phyloP scores from a whole-genome alignment of 2,329 filamentous ascomycete genomes.

The Cordyceps farinosa region DNA sequence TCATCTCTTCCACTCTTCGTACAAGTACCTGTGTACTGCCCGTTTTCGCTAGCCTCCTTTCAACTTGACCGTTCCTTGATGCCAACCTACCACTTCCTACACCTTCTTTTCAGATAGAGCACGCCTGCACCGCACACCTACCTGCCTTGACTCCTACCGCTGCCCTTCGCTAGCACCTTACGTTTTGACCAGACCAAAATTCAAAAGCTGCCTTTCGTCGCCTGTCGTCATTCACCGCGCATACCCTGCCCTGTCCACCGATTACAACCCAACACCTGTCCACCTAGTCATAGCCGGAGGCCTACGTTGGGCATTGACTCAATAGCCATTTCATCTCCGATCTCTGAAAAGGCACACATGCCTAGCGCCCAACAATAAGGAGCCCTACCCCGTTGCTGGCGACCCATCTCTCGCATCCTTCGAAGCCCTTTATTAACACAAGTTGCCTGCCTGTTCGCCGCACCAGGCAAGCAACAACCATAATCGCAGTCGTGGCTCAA shows the following conservation, averaged over 20 bases:
- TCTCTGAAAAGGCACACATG: not conserved
- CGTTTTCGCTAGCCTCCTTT: conserved; percentile 8
- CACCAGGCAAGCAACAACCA: conserved; percentile 16
- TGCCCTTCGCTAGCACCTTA: not conserved
- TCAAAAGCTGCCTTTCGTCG: not conserved
- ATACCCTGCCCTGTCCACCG: not conserved
- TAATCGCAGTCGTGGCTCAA: conserved; percentile 40
- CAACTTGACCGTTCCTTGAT: conserved; percentile 14
- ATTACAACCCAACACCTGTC: conserved; percentile 13
- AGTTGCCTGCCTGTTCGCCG: conserved; percentile 16
- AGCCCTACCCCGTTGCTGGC: not conserved
- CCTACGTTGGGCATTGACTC: conserved; percentile 15
- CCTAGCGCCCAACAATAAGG: conserved; percentile 2
- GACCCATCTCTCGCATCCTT: not conserved
- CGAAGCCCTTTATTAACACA: not conserved
- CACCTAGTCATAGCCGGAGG: not conserved
- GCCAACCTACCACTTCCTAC: conserved; percentile 1
- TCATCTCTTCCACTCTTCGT: conserved; percentile 14
- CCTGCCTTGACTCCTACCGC: not conserved
- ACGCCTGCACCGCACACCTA: not conserved
- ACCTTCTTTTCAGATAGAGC: conserved; percentile 11
- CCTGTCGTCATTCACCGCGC: conserved; percentile 1
- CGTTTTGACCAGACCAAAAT: not conserved
- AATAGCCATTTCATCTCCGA: not conserved
- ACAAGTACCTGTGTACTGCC: conserved; percentile 18